Conservation (phyloP, 1,284 basidiomycete species). For the Exobasidium cylindrosporum region DNA sequence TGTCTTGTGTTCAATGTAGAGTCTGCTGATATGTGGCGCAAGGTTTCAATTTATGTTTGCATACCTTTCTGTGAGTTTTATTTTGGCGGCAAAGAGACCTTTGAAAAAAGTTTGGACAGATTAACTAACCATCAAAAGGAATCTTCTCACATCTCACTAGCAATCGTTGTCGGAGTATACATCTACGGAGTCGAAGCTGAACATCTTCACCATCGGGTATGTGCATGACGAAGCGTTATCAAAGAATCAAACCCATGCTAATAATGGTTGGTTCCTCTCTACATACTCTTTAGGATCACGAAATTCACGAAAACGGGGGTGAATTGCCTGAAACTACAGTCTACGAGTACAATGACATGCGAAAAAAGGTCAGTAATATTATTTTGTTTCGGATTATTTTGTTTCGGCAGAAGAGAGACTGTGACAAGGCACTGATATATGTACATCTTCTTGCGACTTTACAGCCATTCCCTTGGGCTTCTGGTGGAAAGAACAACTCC, state of each 20-base stretch:
- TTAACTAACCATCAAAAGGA: no score
- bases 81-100: no score
- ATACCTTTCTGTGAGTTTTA: constrained; percentile 12
- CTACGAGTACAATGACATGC: constrained; percentile 23
- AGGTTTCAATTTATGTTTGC: constrained; percentile 19
- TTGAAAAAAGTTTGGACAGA: no score
- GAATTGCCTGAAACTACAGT: constrained; percentile 19
- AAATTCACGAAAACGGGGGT: constrained; percentile 21
- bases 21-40: constrained; percentile 24
- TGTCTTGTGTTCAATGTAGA: no score
- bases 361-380: constrained; percentile 20
- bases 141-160: no score
- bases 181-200: constrained; percentile 24
- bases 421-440: no score
- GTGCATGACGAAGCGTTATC: not conserved
- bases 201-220: constrained; percentile 13
- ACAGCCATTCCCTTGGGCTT: constrained; percentile 23
- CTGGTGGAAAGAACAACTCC: constrained; percentile 13
- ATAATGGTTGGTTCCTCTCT: no score
- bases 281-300: constrained; percentile 15
- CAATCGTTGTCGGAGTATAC: constrained; percentile 21
- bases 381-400: no score
- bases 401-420: no score
- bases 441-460: no score
- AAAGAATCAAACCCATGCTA: not conserved